Percentiles rank a stretch among this genome's conserved stretches.
Conservation (phyloP, 2,329 filamentous ascomycete species). For the Fusarium secorum region DNA sequence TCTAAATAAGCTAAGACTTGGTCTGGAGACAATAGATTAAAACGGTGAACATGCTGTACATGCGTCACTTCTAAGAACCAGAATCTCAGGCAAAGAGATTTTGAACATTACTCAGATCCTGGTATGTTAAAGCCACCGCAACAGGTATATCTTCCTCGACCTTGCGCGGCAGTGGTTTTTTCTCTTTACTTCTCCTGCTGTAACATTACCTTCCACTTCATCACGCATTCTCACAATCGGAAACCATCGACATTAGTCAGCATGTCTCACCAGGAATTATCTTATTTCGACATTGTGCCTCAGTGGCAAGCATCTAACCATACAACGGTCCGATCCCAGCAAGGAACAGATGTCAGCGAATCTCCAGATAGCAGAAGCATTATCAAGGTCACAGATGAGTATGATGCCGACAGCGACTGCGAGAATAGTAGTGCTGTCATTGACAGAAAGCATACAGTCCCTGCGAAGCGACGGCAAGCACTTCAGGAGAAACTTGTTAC, state of each 20-base stretch:
- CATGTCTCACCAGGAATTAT: neutral
- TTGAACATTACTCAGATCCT: neutral
- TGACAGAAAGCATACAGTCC: fast-evolving
- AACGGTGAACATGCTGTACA: neutral
- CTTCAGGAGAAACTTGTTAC: fast-evolving
- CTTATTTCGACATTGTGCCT: neutral
- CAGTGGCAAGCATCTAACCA: neutral
- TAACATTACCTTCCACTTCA: fast-evolving
- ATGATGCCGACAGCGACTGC: fast-evolving
- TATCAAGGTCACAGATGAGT: fast-evolving
- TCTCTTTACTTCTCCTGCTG: no score
- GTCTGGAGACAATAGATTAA: fast-evolving
- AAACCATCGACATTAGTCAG: fast-evolving
- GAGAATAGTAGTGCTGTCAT: fast-evolving
- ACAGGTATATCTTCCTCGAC: fast-evolving
- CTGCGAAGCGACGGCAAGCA: neutral
- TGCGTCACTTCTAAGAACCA: fast-evolving
- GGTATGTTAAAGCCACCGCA: fast-evolving
- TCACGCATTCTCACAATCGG: fast-evolving
- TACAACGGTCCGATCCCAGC: fast-evolving
- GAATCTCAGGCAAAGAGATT: fast-evolving
- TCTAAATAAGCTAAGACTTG: fast-evolving
- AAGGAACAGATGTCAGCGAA: fast-evolving
- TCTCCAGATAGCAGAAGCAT: neutral
- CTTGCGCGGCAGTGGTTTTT: fast-evolving